Evolutionary conservation across 2,329 filamentous ascomycete species (phyloP).

Genomic region (Aspergillus hiratsukae): DNA sequence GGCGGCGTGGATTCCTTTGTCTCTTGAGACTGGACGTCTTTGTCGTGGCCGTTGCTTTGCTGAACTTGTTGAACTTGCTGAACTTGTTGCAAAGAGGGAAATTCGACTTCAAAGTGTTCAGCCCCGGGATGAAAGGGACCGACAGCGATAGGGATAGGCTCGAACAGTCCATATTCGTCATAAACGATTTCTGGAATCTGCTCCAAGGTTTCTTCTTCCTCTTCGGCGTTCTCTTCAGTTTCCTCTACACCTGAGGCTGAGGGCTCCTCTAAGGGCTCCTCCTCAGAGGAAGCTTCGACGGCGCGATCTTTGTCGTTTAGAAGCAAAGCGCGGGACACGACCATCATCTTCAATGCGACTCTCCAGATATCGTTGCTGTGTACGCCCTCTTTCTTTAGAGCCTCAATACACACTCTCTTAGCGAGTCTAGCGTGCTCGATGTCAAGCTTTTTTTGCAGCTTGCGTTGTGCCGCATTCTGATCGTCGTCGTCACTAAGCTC

Average conservation of each 20-base stretch:
- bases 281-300: neutral
- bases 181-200: neutral
- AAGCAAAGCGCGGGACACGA: constrained; percentile 24
- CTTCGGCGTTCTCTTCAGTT: neutral
- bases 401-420: constrained; percentile 27
- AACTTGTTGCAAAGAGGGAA: constrained; percentile 14
- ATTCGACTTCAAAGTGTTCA: constrained; percentile 15
- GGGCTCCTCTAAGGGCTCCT: neutral
- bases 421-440: constrained; percentile 22
- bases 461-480: constrained; percentile 10
- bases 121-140: constrained; percentile 14
- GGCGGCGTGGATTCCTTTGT: neutral
- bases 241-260: neutral
- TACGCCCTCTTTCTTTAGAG: constrained; percentile 22
- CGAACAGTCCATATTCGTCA: neutral
- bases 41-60: neutral
- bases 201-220: neutral
- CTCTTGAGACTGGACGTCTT: neutral
- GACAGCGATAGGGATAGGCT: neutral
- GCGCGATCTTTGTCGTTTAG: constrained; percentile 24
- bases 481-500: constrained; percentile 2
- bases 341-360: constrained; percentile 25
- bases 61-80: neutral
- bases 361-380: constrained; percentile 24
- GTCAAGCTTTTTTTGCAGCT: constrained; percentile 20